These are phyloP conservation scores for Aureobasidium vineae DNA, from an alignment of 2,329 filamentous ascomycete species.

Conservation along the genomic window DNA sequence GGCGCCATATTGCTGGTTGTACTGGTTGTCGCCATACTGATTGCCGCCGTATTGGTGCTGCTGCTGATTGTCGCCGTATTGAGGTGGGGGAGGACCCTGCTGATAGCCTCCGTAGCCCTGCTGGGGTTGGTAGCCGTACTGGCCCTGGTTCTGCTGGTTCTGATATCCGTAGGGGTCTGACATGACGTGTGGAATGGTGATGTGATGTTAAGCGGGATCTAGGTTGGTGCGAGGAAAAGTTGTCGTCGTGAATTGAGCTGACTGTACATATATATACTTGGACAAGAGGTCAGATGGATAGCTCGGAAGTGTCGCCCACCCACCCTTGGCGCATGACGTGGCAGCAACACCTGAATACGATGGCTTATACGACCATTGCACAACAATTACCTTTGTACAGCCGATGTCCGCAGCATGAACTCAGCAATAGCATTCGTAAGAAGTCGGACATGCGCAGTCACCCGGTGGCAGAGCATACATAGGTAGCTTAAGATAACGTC, in stretches of 20 bases:
- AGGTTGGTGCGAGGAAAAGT: not conserved
- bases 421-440: not conserved
- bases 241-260: not conserved
- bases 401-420: not conserved
- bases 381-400: not conserved
- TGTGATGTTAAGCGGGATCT: not conserved
- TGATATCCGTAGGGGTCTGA: conserved; percentile 53
- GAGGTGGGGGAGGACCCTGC: conserved; percentile 25
- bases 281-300: conserved; percentile 15
- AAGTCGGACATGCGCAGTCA: not conserved
- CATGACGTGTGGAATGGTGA: conserved; percentile 42
- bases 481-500: not conserved
- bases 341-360: not conserved
- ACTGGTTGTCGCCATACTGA: conserved; percentile 30
- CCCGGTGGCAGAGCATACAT: conserved; percentile 12
- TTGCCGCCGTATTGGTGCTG: conserved; percentile 31
- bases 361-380: not conserved
- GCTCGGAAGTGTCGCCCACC: conserved; percentile 7
- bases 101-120: conserved; percentile 30
- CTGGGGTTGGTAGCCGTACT: conserved; percentile 17
- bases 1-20: conserved; percentile 38
- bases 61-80: conserved; percentile 27
- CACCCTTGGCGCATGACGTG: conserved; percentile 22
- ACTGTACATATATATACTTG: not conserved
- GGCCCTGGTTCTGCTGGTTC: conserved; percentile 33